These are phyloP conservation scores for Agrostemma githago DNA, from an alignment of 148 eudicot genomes.

Conservation along the genomic window DNA sequence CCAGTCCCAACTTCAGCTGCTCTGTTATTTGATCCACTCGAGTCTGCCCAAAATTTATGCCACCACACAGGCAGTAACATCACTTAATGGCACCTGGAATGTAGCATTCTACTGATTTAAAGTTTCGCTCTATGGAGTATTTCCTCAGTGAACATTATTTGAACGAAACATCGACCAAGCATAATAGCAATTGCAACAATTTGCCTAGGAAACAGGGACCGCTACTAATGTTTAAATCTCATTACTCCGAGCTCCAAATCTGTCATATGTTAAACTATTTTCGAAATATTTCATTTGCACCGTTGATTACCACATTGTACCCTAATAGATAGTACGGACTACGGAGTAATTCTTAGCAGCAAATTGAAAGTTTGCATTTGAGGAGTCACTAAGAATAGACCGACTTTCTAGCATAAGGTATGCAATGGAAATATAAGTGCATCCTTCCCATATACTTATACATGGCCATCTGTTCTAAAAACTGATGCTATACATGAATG, in stretches of 20 bases:
- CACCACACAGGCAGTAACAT: conserved; percentile 63
- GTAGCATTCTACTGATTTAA: conserved; percentile 5
- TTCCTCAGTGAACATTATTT: neutral
- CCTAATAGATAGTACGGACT: neutral
- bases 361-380: conserved; percentile 46
- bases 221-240: neutral
- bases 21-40: conserved; percentile 82
- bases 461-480: neutral
- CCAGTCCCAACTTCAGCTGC: conserved; percentile 46
- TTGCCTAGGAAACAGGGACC: neutral
- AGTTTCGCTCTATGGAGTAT: neutral
- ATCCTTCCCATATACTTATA: conserved; percentile 8
- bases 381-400: conserved; percentile 50
- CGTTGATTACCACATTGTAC: neutral
- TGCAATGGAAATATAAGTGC: conserved; percentile 23
- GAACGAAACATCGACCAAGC: neutral
- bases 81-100: conserved; percentile 58
- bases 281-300: neutral
- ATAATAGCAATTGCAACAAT: neutral
- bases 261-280: neutral
- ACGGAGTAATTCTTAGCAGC: neutral
- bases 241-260: neutral
- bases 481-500: neutral
- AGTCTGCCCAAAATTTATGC: conserved; percentile 80
- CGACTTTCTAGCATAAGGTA: conserved; percentile 36